Evolutionary conservation across 108 stramenopile genomes (phyloP).

Genomic region (Licmophora abbreviata): DNA sequence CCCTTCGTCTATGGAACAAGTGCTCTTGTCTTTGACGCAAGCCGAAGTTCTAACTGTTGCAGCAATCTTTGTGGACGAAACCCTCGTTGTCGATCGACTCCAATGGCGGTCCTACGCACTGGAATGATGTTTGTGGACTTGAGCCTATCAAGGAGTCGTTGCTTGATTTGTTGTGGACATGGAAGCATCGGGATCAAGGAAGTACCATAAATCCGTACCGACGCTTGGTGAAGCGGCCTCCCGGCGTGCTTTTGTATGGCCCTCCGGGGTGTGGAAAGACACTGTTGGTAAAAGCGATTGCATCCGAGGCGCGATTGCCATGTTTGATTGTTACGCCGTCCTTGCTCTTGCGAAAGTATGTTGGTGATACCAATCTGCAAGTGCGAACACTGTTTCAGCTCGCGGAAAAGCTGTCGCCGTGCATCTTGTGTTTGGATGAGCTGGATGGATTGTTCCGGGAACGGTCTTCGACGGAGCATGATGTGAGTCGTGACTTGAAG

Average conservation of each 20-base stretch:
- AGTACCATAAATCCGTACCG: not conserved
- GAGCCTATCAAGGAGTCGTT: not conserved
- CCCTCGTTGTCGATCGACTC: not conserved
- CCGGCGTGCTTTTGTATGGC: slow-evolving; percentile 83
- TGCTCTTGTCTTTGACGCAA: not conserved
- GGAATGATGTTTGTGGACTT: not conserved
- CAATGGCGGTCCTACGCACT: not conserved
- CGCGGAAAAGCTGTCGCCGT: slow-evolving; percentile 51
- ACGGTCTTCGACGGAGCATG: slow-evolving; percentile 77
- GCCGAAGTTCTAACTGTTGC: not conserved
- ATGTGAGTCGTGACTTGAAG: slow-evolving; percentile 87
- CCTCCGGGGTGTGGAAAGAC: slow-evolving; percentile 94
- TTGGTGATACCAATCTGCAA: slow-evolving; percentile 89
- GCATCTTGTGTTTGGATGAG: slow-evolving; percentile 90
- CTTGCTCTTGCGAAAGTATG: slow-evolving; percentile 85
- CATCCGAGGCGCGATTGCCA: slow-evolving; percentile 70
- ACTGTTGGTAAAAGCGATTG: slow-evolving; percentile 72
- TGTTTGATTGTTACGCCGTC: slow-evolving; percentile 87
- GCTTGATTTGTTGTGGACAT: not conserved
- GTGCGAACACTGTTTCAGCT: slow-evolving; percentile 88
- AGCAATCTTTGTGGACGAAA: not conserved
- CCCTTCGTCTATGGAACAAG: not conserved
- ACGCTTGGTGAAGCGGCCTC: slow-evolving; percentile 33
- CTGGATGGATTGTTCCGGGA: slow-evolving; percentile 87
- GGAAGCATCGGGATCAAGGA: not conserved